These are phyloP conservation scores for Gracilaria caudata DNA, from an alignment of 23 red algal species.

Conservation along the genomic window DNA sequence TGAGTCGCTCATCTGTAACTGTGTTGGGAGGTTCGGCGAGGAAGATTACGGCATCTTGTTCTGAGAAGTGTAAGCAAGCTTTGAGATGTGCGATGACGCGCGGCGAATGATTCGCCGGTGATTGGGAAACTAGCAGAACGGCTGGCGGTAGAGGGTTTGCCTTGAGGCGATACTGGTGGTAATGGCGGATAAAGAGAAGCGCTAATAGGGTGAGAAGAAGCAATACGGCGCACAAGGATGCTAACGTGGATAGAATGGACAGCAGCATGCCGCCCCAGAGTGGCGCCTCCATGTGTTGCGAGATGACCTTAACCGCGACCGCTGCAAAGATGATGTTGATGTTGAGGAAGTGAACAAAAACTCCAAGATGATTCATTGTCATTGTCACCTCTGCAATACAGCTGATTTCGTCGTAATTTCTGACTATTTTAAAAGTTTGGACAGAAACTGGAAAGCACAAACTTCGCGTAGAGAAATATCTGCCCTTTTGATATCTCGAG, in stretches of 20 bases:
- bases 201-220: constrained; percentile 8
- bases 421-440: too few species aligned
- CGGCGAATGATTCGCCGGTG: constrained; percentile 58
- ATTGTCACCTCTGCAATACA: too few species aligned
- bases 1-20: constrained; percentile 2
- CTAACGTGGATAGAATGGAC: background rate
- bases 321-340: background rate
- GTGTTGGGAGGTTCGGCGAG: constrained; percentile 34
- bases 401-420: too few species aligned
- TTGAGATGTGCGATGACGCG: constrained; percentile 42
- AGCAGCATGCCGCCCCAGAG: constrained; percentile 4
- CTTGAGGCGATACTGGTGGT: constrained; percentile 18
- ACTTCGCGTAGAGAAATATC: too few species aligned
- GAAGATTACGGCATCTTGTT: constrained; percentile 34
- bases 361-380: too few species aligned
- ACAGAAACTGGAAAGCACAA: too few species aligned
- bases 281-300: background rate
- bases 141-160: constrained; percentile 24
- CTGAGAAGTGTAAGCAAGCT: constrained; percentile 11
- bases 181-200: constrained; percentile 20
- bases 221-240: background rate
- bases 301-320: background rate
- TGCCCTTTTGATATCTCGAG: too few species aligned
- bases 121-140: constrained; percentile 39
- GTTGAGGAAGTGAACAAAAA: background rate